Conservation (phyloP, 2,329 filamentous ascomycete species). For the Fusarium domesticum region DNA sequence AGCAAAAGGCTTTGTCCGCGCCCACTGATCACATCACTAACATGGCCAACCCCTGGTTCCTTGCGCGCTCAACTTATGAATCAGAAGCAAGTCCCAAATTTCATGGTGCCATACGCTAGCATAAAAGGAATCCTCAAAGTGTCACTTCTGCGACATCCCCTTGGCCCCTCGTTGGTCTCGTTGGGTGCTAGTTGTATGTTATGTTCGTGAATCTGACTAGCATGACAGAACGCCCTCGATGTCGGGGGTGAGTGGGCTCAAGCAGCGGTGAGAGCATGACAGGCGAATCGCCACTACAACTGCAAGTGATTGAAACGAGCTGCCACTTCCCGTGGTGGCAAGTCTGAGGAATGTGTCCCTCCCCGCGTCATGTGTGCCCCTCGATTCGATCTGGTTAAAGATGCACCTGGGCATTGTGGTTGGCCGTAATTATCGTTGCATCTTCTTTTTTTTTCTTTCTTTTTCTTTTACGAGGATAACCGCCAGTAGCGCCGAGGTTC, state of each 20-base stretch:
- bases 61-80: conserved; percentile 9
- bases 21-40: too few species aligned
- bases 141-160: conserved; percentile 8
- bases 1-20: conserved; percentile 5
- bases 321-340: conserved; percentile 16
- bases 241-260: conserved; percentile 1
- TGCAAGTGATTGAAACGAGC: conserved; percentile 15
- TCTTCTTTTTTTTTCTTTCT: conserved; percentile 13
- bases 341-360: conserved; percentile 21
- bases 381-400: conserved; percentile 17
- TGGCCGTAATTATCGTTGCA: conserved; percentile 13
- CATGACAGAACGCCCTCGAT: background rate
- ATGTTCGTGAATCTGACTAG: background rate
- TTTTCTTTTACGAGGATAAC: background rate
- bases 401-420: conserved; percentile 19
- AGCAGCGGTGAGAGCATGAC: conserved; percentile 27
- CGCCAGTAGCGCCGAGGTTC: background rate
- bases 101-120: conserved; percentile 14
- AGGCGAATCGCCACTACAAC: conserved; percentile 11
- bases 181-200: background rate
- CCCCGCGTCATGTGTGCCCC: conserved; percentile 27
- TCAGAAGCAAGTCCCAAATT: conserved; percentile 3
- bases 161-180: conserved; percentile 2
- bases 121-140: conserved; percentile 2
- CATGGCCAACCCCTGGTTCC: too few species aligned